Percentiles rank a stretch among this genome's conserved stretches.
Evolutionary conservation across 441 rosid genomes (phyloP).

Genomic region (Adansonia grandidieri): DNA sequence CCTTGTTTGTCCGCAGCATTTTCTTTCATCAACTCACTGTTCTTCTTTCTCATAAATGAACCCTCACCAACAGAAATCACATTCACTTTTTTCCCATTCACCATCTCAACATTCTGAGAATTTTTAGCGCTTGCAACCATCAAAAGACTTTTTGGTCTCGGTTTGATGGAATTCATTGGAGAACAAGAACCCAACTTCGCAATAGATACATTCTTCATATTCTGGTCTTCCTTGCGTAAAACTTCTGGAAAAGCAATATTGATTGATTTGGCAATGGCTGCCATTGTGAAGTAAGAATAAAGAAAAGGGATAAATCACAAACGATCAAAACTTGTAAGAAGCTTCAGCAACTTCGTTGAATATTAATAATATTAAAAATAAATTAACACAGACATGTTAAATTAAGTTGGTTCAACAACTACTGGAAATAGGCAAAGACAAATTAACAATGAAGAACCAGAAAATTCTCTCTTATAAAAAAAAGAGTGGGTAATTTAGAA

Average conservation of each 20-base stretch:
- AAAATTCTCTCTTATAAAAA: background rate
- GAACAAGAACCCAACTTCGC: constrained; percentile 23
- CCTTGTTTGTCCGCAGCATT: constrained; percentile 23
- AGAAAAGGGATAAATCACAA: background rate
- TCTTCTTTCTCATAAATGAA: constrained; percentile 9
- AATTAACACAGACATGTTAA: background rate
- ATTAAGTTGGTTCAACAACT: constrained; percentile 40
- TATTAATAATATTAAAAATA: background rate
- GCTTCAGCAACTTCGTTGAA: background rate
- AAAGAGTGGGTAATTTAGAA: background rate
- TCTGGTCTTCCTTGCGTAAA: constrained; percentile 2
- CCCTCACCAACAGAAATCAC: constrained; percentile 34
- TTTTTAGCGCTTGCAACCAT: constrained; percentile 27
- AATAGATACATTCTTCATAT: constrained; percentile 14
- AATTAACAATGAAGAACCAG: background rate
- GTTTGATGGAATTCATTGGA: background rate
- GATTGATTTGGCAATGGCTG: constrained; percentile 19
- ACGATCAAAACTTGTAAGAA: background rate
- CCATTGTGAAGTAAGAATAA: constrained; percentile 8
- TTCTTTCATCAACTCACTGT: constrained; percentile 12
- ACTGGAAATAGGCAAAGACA: background rate
- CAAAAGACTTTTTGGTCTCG: constrained; percentile 15
- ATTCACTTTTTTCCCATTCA: constrained; percentile 42
- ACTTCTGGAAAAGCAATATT: background rate
- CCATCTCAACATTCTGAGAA: constrained; percentile 26